phyloP scores from a whole-genome alignment of 179 eudicot genomes.

The Beta macrorhiza region DNA sequence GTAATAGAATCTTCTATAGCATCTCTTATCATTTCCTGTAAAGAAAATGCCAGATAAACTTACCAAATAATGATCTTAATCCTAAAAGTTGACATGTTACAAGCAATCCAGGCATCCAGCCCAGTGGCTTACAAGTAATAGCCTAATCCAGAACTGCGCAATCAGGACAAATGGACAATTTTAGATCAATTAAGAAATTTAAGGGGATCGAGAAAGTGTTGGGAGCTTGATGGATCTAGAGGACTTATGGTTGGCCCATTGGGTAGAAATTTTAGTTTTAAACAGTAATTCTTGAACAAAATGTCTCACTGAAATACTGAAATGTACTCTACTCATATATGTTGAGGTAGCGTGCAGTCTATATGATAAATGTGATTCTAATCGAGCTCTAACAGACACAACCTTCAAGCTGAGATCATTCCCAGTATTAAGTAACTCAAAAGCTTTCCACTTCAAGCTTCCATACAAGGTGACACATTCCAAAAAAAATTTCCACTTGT shows the following conservation, averaged over 20 bases:
- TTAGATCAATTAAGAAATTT: background rate
- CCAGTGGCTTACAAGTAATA: background rate
- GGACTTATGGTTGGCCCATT: background rate
- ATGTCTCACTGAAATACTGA: background rate
- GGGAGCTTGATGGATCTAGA: background rate
- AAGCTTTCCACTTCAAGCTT: background rate
- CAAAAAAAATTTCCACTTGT: no score
- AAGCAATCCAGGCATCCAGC: background rate
- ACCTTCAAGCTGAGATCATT: background rate
- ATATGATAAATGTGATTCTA: background rate
- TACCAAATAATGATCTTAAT: background rate
- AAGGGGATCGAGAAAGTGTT: background rate
- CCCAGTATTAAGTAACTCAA: background rate
- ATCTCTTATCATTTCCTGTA: slow-evolving; percentile 75
- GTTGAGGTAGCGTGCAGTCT: background rate
- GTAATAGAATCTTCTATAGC: slow-evolving; percentile 90
- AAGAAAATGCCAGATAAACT: background rate
- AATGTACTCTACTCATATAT: background rate
- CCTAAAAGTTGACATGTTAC: background rate
- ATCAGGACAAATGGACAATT: background rate
- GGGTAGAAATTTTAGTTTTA: background rate
- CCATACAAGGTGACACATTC: no score
- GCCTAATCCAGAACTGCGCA: background rate
- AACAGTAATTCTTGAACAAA: background rate
- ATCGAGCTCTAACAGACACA: background rate